Conservation (phyloP, 1,284 basidiomycete genomes). For the Naganishia liquefaciens region DNA sequence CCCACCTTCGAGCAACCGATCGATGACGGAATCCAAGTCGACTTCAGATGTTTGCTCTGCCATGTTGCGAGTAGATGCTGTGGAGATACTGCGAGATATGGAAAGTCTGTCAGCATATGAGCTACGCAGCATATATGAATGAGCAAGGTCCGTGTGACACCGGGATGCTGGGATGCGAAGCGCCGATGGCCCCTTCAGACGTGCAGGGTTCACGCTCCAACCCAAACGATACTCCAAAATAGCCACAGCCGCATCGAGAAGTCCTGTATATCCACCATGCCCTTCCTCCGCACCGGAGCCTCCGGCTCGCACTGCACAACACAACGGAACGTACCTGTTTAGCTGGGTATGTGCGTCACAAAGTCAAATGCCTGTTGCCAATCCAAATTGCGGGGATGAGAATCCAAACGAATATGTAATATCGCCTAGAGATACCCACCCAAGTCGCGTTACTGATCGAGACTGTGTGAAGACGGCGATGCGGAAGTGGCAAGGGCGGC, state of each 20-base stretch:
- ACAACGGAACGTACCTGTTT: neutral
- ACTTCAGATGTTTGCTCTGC: conserved; percentile 66
- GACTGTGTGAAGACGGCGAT: neutral
- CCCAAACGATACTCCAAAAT: no score
- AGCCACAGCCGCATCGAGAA: no score
- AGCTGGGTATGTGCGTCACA: neutral
- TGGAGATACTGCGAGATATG: neutral
- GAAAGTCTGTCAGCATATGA: neutral
- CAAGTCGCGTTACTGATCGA: neutral
- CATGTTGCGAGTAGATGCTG: conserved; percentile 42
- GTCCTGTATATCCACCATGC: no score
- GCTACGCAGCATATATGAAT: no score
- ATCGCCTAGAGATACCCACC: conserved; percentile 10
- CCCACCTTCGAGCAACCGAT: conserved; percentile 92
- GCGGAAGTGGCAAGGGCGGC: conserved; percentile 8
- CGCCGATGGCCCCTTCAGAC: no score
- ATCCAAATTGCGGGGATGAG: conserved; percentile 14
- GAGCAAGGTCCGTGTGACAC: neutral
- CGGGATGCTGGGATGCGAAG: no score
- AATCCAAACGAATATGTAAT: neutral
- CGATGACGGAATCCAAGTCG: conserved; percentile 97
- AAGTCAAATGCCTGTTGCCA: conserved; percentile 2
- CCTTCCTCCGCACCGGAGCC: no score
- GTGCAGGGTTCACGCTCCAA: no score
- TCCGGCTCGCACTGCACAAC: no score